Evolutionary conservation across 2,329 filamentous ascomycete genomes (phyloP).

Genomic region (Lasiodiplodia theobromae): DNA sequence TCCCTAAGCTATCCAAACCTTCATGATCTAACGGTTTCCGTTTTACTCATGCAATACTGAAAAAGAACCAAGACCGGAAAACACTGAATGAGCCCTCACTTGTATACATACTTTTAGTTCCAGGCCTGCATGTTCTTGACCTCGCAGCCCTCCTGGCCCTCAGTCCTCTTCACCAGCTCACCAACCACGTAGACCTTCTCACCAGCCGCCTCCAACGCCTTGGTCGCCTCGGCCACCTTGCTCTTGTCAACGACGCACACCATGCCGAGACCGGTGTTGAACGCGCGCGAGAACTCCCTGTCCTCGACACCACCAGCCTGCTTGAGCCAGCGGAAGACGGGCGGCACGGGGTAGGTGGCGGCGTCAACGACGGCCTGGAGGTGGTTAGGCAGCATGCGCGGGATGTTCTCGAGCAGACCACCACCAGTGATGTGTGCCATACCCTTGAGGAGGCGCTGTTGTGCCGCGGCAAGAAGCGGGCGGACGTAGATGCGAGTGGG

Average conservation of each 20-base stretch:
- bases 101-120: slow-evolving; percentile 36
- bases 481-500: slow-evolving; percentile 96
- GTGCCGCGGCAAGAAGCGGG: slow-evolving; percentile 70
- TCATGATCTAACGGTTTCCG: not conserved
- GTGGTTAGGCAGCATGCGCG: slow-evolving; percentile 82
- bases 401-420: slow-evolving; percentile 91
- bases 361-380: slow-evolving; percentile 85
- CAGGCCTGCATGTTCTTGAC: slow-evolving; percentile 66
- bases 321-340: slow-evolving; percentile 89
- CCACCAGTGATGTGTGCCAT: slow-evolving; percentile 97
- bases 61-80: slow-evolving; percentile 1
- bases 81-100: not conserved
- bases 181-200: slow-evolving; percentile 83
- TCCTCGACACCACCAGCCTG: slow-evolving; percentile 72
- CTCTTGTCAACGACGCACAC: slow-evolving; percentile 77
- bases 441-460: slow-evolving; percentile 77
- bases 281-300: slow-evolving; percentile 86
- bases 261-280: slow-evolving; percentile 97
- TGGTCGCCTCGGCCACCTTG: slow-evolving; percentile 67
- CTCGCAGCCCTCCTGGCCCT: slow-evolving; percentile 65
- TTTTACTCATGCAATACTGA: not conserved
- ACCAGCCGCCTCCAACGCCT: slow-evolving; percentile 68
- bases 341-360: slow-evolving; percentile 74
- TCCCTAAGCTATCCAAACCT: not conserved
- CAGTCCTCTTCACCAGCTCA: slow-evolving; percentile 66